Base-by-base conservation (phyloP, 208 protist species). In the Acanthamoeba royreba region DNA sequence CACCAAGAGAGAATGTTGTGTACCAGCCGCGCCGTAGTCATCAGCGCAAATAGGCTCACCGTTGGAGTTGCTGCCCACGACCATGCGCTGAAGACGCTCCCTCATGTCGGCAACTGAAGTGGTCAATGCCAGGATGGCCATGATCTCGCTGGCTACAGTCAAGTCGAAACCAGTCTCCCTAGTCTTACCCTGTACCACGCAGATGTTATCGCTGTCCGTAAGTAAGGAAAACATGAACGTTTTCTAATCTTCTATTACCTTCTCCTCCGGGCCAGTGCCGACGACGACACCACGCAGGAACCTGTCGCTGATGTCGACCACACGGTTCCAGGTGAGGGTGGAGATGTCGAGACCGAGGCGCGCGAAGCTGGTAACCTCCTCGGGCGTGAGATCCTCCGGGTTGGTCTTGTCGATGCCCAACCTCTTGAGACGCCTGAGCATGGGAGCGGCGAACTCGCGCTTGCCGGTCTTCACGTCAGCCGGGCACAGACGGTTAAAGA, bases 71-170 rank as follows among this genome's bases (percentile, higher is more conserved):
- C 97, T 28, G 98, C 90, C 94, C 46, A 96, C 86, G 25, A 96
- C 95, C 93, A 97, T 97, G 33, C 55, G 85, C 31, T 95, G 94
- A 0, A 98, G 87, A 31, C 97, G 97, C 92, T 97, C 95, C 61
- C 98, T 97, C 98, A 99, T 98, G 97, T 99, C 99, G 2, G 40
- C 93, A 28, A 99, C 95, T 92, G 97, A 92, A 35, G 97, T 98
- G 13, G 98, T 96, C 22, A 99, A 97, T 9, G 99, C 99, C 46
- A 99, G 95, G 52, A 99, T 98, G 33, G 99, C 99, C 99, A 99
- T 99, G 92, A 99, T 97, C 96, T 99, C 99, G 28, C 97, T 98
- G 11, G 99, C 99, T 25, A 99, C 99, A 52, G 98, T 96, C 45
- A 99, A 99, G 83, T 99, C 99, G 95, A 99, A 99, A 35, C 98